Conservation (phyloP, 345 rosid genomes). For the Citrus cavaleriei region DNA sequence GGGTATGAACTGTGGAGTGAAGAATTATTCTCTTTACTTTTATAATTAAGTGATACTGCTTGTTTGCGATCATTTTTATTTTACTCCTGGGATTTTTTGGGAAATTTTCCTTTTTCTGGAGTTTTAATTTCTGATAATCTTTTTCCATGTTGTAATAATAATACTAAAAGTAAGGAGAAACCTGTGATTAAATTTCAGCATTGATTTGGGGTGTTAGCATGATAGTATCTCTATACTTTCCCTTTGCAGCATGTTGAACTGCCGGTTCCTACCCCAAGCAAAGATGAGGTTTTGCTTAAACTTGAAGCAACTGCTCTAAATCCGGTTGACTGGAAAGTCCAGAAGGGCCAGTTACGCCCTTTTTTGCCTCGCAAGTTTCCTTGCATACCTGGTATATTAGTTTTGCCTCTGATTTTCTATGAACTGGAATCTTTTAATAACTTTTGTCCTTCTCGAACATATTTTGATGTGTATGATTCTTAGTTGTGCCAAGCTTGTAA, state of each 20-base stretch:
- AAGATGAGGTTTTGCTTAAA: conserved; percentile 53
- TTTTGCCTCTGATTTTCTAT: background rate
- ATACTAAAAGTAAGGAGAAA: background rate
- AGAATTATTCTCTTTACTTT: too few species aligned
- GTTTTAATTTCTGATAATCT: too few species aligned
- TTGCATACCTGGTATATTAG: conserved; percentile 50
- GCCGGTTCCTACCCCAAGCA: conserved; percentile 45
- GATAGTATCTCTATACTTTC: background rate
- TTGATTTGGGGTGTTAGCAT: background rate
- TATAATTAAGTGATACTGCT: background rate
- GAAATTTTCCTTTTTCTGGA: background rate
- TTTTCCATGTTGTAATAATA: too few species aligned
- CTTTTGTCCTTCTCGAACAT: too few species aligned
- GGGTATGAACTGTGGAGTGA: too few species aligned
- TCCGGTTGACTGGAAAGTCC: conserved; percentile 72
- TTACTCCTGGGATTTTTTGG: background rate
- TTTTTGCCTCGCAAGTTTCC: conserved; percentile 74
- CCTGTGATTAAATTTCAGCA: background rate
- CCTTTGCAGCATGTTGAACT: conserved; percentile 60
- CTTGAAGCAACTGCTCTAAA: conserved; percentile 57
- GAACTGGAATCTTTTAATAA: background rate
- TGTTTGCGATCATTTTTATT: background rate
- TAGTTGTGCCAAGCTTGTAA: background rate
- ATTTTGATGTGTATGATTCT: background rate
- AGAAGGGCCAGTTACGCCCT: conserved; percentile 60